Percentiles rank a stretch among this genome's conserved stretches.
phyloP scores from a whole-genome alignment of 768 basidiomycete genomes.

The Trametes cinnabarina region DNA sequence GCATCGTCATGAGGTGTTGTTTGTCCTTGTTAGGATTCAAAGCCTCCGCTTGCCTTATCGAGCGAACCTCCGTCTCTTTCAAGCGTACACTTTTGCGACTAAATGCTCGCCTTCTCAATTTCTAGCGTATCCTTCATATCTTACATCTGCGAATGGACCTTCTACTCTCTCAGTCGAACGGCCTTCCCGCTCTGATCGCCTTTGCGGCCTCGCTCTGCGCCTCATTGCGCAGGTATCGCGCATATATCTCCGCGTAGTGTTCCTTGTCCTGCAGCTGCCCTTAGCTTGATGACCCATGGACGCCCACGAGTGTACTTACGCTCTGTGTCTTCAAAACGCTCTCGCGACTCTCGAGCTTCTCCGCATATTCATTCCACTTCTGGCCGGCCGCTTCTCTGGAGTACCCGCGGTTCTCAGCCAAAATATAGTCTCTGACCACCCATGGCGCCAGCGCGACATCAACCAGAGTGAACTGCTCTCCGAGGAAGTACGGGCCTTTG shows the following conservation, averaged over 20 bases:
- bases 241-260: conserved; percentile 49
- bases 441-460: conserved; percentile 60
- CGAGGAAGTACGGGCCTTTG: conserved; percentile 56
- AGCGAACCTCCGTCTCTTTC: not conserved
- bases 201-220: conserved; percentile 31
- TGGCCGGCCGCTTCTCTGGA: conserved; percentile 41
- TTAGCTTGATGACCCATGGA: not conserved
- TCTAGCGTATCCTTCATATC: not conserved
- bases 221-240: conserved; percentile 55
- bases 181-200: conserved; percentile 26
- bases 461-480: conserved; percentile 50
- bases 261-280: conserved; percentile 33
- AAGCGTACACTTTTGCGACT: too few species aligned
- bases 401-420: conserved; percentile 50
- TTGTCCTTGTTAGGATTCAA: conserved; percentile 4
- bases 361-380: conserved; percentile 46
- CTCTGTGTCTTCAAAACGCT: conserved; percentile 44
- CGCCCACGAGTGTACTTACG: not conserved
- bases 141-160: not conserved
- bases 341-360: conserved; percentile 40
- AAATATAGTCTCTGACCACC: conserved; percentile 46
- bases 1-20: conserved; percentile 3
- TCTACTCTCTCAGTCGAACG: not conserved
- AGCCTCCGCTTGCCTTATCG: not conserved
- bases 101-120: too few species aligned